Percentiles rank a stretch among this genome's conserved stretches.
These are phyloP conservation scores for Lichtheimia ornata DNA, from an alignment of 371 early-diverging fungal species.

Conservation along the genomic window DNA sequence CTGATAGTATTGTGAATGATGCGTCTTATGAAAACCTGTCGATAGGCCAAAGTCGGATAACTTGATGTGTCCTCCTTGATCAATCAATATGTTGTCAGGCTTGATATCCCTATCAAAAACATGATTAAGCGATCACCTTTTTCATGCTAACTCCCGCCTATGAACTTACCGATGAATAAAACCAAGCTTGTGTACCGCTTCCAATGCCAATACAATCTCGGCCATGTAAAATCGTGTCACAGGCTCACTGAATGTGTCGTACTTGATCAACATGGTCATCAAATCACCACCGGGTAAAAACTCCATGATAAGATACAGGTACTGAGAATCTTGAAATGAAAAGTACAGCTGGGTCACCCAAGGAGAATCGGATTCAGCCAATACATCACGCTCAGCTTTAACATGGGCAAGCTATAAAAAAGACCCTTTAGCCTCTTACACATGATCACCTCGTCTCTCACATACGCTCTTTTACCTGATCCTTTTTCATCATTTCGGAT, in stretches of 20 bases:
- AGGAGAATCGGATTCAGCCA: constrained; percentile 94
- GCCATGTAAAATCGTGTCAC: constrained; percentile 98
- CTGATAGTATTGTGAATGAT: constrained; percentile 94
- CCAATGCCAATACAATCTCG: constrained; percentile 95
- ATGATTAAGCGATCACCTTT: constrained; percentile 13
- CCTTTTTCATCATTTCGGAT: constrained; percentile 96
- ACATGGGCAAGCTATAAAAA: constrained; percentile 84
- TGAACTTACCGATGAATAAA: constrained; percentile 90
- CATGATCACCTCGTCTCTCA: background rate
- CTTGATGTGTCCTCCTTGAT: constrained; percentile 87
- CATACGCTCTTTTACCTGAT: constrained; percentile 63
- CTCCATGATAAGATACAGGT: constrained; percentile 97
- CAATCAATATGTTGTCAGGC: constrained; percentile 87
- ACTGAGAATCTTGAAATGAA: constrained; percentile 93
- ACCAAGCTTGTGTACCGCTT: constrained; percentile 93
- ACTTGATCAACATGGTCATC: constrained; percentile 97
- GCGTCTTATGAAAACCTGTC: constrained; percentile 97
- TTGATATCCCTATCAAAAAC: constrained; percentile 72
- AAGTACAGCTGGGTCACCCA: constrained; percentile 99
- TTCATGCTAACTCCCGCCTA: constrained; percentile 27
- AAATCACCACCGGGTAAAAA: constrained; percentile 97
- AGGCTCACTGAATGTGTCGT: constrained; percentile 94
- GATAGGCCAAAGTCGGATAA: constrained; percentile 97
- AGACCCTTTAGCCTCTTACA: background rate
- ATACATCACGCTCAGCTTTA: constrained; percentile 95